Conservation (phyloP, 805 yeast species). For the Sugiyamaella valdiviana region DNA sequence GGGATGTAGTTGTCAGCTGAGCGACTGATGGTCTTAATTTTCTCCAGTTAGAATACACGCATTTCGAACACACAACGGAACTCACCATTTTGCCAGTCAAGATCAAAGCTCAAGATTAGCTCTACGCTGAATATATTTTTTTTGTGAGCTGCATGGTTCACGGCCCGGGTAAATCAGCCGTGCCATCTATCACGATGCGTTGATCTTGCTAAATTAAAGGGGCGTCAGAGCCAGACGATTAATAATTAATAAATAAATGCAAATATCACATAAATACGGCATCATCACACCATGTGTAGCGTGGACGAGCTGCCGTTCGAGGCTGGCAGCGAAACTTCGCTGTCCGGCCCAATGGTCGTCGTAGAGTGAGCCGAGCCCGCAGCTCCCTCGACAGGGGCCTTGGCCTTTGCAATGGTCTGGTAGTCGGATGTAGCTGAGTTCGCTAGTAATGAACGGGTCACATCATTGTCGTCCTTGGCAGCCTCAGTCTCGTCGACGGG, state of each 20-base stretch:
- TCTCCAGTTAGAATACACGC: conserved; percentile 35
- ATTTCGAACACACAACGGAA: background rate
- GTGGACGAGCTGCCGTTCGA: background rate
- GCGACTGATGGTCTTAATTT: conserved; percentile 80
- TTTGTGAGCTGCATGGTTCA: too few species aligned
- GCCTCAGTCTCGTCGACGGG: background rate
- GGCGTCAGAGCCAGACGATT: too few species aligned
- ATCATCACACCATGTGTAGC: background rate
- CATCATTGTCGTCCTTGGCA: background rate
- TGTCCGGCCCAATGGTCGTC: background rate
- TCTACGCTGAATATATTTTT: too few species aligned
- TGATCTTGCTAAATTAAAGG: too few species aligned
- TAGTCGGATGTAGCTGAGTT: background rate
- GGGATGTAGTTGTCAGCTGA: conserved; percentile 92
- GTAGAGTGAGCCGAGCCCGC: background rate
- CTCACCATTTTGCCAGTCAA: conserved; percentile 14
- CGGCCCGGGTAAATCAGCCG: too few species aligned
- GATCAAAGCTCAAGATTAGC: background rate
- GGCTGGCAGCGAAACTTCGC: background rate
- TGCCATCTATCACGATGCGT: too few species aligned
- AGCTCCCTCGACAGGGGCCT: background rate
- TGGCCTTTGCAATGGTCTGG: background rate
- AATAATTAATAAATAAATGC: too few species aligned
- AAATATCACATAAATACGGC: background rate
- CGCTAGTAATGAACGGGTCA: background rate